Conservation (phyloP, 176 grass and related monocot species). For the Hordeum vulgare region MorexV3_pseudomolecules_assembly NC_058523.1:447183071-447183570, state of each 20-base stretch:
- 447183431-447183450: not conserved
- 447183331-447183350: not conserved
- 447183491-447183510: not conserved
- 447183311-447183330: not conserved
- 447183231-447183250: constrained; percentile 47
- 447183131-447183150: constrained; percentile 61
- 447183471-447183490: not conserved
- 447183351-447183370: not conserved
- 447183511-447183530: not conserved
- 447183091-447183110: constrained; percentile 73
- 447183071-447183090: constrained; percentile 44
- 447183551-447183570: not conserved
- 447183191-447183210: constrained; percentile 40
- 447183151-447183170: constrained; percentile 59
- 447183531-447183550: not conserved
- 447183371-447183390: not conserved
- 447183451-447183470: not conserved
- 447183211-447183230: constrained; percentile 54
- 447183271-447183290: not conserved
- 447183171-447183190: constrained; percentile 57
- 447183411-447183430: not conserved
- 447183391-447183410: not conserved
- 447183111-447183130: constrained; percentile 57
- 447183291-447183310: not conserved
- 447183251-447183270: not conserved